Evolutionary conservation across 495 filamentous ascomycete genomes (phyloP).

Genomic region (Neurospora cerealis): DNA sequence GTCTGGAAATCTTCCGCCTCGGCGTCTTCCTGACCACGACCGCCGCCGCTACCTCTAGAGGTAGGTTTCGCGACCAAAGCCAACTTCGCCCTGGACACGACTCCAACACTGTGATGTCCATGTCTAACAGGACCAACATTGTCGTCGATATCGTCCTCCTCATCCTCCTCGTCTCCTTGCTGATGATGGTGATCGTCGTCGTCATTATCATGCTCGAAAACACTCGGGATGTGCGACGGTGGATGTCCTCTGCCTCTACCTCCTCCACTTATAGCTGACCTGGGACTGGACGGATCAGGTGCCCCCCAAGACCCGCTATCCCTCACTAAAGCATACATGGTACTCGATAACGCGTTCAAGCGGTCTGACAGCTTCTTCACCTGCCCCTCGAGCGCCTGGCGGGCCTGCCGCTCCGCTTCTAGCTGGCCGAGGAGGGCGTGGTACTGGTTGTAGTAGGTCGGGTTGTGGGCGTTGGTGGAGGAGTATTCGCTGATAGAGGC

Average conservation of each 20-base stretch:
- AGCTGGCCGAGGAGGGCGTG: slow-evolving; percentile 32
- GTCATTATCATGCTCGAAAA: not conserved
- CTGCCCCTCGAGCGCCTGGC: slow-evolving; percentile 39
- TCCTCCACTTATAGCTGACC: not conserved
- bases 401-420: slow-evolving; percentile 38
- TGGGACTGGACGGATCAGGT: slow-evolving; percentile 4
- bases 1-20: slow-evolving; percentile 34
- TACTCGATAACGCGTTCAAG: slow-evolving; percentile 29
- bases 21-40: slow-evolving; percentile 15
- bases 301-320: slow-evolving; percentile 17
- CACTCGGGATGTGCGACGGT: not conserved
- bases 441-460: slow-evolving; percentile 26
- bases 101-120: slow-evolving; percentile 9
- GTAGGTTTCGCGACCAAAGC: not conserved
- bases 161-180: slow-evolving; percentile 18
- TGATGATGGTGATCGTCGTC: slow-evolving; percentile 11
- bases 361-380: slow-evolving; percentile 38
- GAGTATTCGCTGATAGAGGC: slow-evolving; percentile 11
- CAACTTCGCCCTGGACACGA: not conserved
- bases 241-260: not conserved
- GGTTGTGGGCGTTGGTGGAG: slow-evolving; percentile 3
- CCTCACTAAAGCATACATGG: slow-evolving; percentile 26
- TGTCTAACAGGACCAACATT: slow-evolving; percentile 6
- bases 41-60: not conserved
- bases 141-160: slow-evolving; percentile 9